A percentile compares a stretch with the other conserved stretches of the same genome.
phyloP scores from a whole-genome alignment of 169 alveolate species.

The Theileria parva region DNA sequence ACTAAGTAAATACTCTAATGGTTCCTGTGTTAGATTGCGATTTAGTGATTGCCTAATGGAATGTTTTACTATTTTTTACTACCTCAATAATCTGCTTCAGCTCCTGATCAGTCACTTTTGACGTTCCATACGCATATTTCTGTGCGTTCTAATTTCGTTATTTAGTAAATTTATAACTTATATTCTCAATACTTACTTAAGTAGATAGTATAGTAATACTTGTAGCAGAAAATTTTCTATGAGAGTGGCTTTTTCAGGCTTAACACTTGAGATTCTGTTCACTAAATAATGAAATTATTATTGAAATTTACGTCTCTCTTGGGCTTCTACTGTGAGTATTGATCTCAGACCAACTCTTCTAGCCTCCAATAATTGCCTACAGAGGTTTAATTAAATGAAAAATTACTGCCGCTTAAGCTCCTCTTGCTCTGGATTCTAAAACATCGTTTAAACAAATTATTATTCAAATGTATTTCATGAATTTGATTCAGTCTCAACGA shows the following conservation, averaged over 20 bases:
- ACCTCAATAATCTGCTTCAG: conserved; percentile 61
- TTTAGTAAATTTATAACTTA: background rate
- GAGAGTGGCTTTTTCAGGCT: conserved; percentile 63
- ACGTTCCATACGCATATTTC: conserved; percentile 5
- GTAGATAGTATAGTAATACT: conserved; percentile 6
- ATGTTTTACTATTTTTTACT: background rate
- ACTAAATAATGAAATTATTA: conserved; percentile 5
- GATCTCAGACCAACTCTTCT: conserved; percentile 58
- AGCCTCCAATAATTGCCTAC: conserved; percentile 56
- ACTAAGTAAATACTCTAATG: background rate
- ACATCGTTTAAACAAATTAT: no score
- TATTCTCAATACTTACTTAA: background rate
- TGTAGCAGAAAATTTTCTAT: conserved; percentile 53
- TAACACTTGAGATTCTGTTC: conserved; percentile 64
- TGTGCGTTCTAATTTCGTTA: background rate
- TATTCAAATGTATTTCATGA: background rate
- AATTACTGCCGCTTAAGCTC: conserved; percentile 49
- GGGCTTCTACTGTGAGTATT: conserved; percentile 62
- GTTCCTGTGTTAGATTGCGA: conserved; percentile 24
- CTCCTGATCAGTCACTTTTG: conserved; percentile 47
- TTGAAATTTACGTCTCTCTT: conserved; percentile 55
- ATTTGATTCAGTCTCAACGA: background rate
- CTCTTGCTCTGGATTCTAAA: conserved; percentile 49
- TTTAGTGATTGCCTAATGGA: conserved; percentile 18
- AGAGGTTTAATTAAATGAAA: background rate